Conservation (phyloP, 129 eudicot species). For the Helichrysum umbraculigerum region DNA sequence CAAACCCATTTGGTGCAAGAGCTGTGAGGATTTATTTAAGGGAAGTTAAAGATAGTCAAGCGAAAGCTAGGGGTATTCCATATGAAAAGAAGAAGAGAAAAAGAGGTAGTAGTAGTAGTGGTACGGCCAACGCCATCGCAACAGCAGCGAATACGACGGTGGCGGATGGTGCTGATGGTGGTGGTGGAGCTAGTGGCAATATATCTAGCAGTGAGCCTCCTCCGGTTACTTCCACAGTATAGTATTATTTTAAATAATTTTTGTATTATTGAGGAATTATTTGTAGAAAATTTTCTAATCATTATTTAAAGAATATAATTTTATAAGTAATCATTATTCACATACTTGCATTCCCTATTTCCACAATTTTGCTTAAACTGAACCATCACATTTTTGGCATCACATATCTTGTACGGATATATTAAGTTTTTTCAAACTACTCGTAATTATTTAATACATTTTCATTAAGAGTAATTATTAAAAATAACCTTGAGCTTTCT, state of each 20-base stretch:
- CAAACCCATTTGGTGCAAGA: slow-evolving; percentile 71
- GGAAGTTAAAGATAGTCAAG: slow-evolving; percentile 72
- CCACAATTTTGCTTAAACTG: slow-evolving; percentile 4
- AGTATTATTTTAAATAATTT: slow-evolving; percentile 20
- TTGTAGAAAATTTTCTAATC: slow-evolving; percentile 28
- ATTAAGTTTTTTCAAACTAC: neutral
- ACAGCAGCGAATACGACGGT: slow-evolving; percentile 6
- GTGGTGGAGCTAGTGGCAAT: slow-evolving; percentile 34
- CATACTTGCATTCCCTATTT: neutral
- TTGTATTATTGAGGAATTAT: slow-evolving; percentile 25
- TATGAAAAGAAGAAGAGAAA: slow-evolving; percentile 79
- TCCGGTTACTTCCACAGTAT: slow-evolving; percentile 46
- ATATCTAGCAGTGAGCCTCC: slow-evolving; percentile 31
- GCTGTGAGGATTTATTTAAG: slow-evolving; percentile 70
- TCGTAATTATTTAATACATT: neutral
- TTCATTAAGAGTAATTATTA: too few species aligned
- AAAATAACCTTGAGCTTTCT: neutral
- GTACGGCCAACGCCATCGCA: neutral
- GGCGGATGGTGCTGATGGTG: slow-evolving; percentile 18
- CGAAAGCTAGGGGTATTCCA: slow-evolving; percentile 72
- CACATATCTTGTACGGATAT: neutral
- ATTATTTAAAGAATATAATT: slow-evolving; percentile 3
- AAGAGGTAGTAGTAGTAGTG: slow-evolving; percentile 28
- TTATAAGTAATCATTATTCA: neutral
- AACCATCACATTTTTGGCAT: neutral